A percentile compares a stretch with the other conserved stretches of the same genome.
phyloP scores from a whole-genome alignment of 345 rosid genomes.

The Salix exigua region DNA sequence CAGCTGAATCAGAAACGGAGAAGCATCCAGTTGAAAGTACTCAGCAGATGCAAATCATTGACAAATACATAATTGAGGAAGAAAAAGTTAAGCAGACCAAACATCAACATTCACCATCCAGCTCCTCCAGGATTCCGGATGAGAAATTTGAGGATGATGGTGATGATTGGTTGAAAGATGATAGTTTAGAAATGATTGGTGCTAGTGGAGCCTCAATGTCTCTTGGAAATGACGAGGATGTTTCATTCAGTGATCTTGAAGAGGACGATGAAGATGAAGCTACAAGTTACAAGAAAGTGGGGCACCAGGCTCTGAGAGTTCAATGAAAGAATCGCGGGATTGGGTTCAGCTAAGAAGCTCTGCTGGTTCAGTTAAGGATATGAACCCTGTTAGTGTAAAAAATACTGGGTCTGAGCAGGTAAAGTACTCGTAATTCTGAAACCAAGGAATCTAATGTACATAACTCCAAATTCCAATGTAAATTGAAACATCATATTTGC shows the following conservation, averaged over 20 bases:
- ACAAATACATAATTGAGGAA: constrained; percentile 72
- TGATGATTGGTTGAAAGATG: constrained; percentile 90
- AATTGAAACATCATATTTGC: constrained; percentile 19
- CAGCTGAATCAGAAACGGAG: constrained; percentile 42
- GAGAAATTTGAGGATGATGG: constrained; percentile 69
- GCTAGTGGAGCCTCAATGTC: constrained; percentile 39
- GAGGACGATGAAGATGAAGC: constrained; percentile 67
- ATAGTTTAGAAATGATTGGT: constrained; percentile 45
- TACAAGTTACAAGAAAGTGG: no score
- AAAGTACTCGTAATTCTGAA: constrained; percentile 38
- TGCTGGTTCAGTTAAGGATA: constrained; percentile 41
- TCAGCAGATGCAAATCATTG: constrained; percentile 59
- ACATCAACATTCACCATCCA: constrained; percentile 25
- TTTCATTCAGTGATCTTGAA: constrained; percentile 97
- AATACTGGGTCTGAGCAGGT: constrained; percentile 34
- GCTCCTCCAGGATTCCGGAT: constrained; percentile 30
- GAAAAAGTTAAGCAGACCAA: constrained; percentile 30
- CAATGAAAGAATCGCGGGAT: constrained; percentile 53
- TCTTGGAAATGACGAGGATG: constrained; percentile 77
- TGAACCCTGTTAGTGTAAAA: constrained; percentile 27
- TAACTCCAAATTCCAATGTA: constrained; percentile 18
- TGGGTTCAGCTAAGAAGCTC: constrained; percentile 63
- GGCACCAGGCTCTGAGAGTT: no score
- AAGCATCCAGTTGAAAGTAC: constrained; percentile 47
- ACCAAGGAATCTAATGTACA: constrained; percentile 63